Conservation (phyloP, 768 basidiomycete species). For the Tephrocybe rancida region DNA sequence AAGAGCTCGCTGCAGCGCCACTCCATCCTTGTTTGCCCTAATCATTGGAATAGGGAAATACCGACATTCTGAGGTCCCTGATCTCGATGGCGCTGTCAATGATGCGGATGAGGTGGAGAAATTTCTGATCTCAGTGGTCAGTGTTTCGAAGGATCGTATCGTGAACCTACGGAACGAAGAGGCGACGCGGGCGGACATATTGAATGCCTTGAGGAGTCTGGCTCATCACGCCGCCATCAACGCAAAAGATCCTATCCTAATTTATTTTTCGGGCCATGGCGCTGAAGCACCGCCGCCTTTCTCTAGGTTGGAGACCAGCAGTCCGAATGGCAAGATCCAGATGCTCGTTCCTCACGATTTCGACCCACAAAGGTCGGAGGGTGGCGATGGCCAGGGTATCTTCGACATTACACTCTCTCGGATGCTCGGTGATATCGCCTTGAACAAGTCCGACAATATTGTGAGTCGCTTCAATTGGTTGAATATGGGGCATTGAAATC, state of each 20-base stretch:
- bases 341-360: slow-evolving; percentile 13
- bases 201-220: background rate
- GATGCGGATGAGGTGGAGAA: slow-evolving; percentile 8
- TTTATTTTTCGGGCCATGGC: slow-evolving; percentile 16
- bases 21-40: slow-evolving; percentile 1
- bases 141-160: slow-evolving; percentile 1
- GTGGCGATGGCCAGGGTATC: background rate
- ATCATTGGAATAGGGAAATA: slow-evolving; percentile 16
- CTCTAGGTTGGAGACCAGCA: background rate
- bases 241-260: slow-evolving; percentile 8
- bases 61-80: background rate
- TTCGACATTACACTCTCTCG: slow-evolving; percentile 1
- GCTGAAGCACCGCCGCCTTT: background rate
- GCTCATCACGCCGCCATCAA: background rate
- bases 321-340: slow-evolving; percentile 4
- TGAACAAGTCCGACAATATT: slow-evolving; percentile 11
- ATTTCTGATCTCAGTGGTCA: background rate
- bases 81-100: background rate
- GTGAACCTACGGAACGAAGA: background rate
- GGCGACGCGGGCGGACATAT: slow-evolving; percentile 2
- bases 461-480: background rate
- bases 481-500: background rate
- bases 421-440: background rate
- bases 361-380: background rate
- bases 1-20: background rate